A percentile compares a stretch with the other conserved stretches of the same genome.
Conservation (phyloP, 441 rosid species). For the Gossypium aridum region DNA sequence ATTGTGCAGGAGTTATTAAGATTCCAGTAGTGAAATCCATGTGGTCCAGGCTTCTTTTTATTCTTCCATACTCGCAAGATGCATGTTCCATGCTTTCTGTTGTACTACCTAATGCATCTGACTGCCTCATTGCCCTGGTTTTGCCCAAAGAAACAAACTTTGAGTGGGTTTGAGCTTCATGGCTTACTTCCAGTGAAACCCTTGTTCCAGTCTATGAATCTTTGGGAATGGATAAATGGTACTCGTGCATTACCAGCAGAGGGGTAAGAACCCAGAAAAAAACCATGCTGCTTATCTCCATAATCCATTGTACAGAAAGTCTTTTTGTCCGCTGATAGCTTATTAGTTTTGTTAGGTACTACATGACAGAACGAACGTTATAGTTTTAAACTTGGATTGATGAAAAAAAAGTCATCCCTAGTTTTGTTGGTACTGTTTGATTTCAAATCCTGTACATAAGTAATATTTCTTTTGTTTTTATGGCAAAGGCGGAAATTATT, state of each 20-base stretch:
- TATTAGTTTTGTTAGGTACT: background rate
- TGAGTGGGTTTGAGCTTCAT: conserved; percentile 39
- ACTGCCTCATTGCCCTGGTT: conserved; percentile 72
- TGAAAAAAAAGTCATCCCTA: background rate
- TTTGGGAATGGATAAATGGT: background rate
- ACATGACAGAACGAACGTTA: background rate
- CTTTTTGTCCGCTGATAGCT: background rate
- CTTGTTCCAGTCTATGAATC: background rate
- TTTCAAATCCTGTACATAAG: background rate
- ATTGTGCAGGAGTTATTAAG: conserved; percentile 94
- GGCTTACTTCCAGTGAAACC: background rate
- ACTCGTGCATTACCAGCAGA: background rate
- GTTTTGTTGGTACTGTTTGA: conserved; percentile 7
- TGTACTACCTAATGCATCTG: conserved; percentile 41
- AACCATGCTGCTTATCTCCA: background rate
- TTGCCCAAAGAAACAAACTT: conserved; percentile 83
- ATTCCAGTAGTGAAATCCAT: conserved; percentile 62
- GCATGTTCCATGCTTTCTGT: conserved; percentile 73
- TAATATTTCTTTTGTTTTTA: background rate
- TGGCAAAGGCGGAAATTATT: background rate
- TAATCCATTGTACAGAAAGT: background rate
- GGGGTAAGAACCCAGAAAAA: background rate
- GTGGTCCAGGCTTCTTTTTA: conserved; percentile 93
- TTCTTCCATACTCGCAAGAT: conserved; percentile 74
- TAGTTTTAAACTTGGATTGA: background rate